phyloP scores from a whole-genome alignment of 805 yeast genomes.

The Barnettozyma pratensis region DNA sequence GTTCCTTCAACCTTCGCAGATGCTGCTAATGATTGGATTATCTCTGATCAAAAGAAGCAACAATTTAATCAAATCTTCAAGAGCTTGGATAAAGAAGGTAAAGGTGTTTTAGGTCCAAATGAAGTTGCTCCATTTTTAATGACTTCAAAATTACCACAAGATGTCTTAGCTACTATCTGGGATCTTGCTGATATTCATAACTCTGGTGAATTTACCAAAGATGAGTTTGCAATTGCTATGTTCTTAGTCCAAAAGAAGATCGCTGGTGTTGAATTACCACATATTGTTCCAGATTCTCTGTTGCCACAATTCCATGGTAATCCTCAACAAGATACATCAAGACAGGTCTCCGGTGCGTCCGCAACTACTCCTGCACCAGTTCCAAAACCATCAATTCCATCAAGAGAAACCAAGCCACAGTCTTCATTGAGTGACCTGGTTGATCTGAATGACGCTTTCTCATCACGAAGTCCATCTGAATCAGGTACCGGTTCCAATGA shows the following conservation, averaged over 20 bases:
- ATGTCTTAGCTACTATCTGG: conserved; percentile 86
- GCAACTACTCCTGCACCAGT: neutral
- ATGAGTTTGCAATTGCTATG: conserved; percentile 92
- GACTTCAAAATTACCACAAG: conserved; percentile 82
- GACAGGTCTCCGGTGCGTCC: conserved; percentile 13
- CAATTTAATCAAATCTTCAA: conserved; percentile 81
- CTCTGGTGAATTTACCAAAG: conserved; percentile 71
- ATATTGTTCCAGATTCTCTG: conserved; percentile 65
- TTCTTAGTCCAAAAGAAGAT: conserved; percentile 82
- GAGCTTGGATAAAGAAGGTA: conserved; percentile 59
- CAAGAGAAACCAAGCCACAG: conserved; percentile 36
- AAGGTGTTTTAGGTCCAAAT: conserved; percentile 64
- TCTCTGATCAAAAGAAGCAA: conserved; percentile 61
- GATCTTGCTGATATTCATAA: conserved; percentile 88
- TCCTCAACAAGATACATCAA: conserved; percentile 11
- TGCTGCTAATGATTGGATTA: conserved; percentile 55
- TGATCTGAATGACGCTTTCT: conserved; percentile 51
- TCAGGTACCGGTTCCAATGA: conserved; percentile 5
- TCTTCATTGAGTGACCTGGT: conserved; percentile 65
- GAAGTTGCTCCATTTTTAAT: conserved; percentile 86
- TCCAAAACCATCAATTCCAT: conserved; percentile 27
- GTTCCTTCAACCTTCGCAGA: conserved; percentile 33
- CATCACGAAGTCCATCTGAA: conserved; percentile 32
- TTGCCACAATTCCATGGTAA: conserved; percentile 26
- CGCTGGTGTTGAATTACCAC: conserved; percentile 75